These are phyloP conservation scores for Trichophaea hybrida DNA, from an alignment of 2,329 filamentous ascomycete genomes.

Conservation along the genomic window DNA sequence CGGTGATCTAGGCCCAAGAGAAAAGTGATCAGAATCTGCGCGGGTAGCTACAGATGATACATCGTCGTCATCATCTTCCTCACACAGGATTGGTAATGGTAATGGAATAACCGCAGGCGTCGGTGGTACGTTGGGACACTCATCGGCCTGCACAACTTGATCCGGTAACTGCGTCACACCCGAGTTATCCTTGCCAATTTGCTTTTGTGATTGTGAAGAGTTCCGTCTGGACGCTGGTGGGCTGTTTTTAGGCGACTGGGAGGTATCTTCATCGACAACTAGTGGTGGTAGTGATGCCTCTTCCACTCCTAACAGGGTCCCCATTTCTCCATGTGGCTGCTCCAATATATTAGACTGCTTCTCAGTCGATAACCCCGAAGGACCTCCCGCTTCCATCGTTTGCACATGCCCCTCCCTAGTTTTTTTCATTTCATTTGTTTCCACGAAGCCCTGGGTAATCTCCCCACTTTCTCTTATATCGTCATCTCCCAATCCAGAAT, in stretches of 20 bases:
- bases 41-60: slow-evolving; percentile 54
- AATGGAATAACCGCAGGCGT: slow-evolving; percentile 47
- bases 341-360: neutral
- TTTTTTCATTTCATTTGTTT: slow-evolving; percentile 19
- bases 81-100: slow-evolving; percentile 47
- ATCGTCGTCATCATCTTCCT: slow-evolving; percentile 37
- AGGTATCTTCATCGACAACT: neutral
- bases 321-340: neutral
- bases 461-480: slow-evolving; percentile 12
- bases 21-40: slow-evolving; percentile 30
- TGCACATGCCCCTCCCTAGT: slow-evolving; percentile 17
- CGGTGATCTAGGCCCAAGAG: neutral
- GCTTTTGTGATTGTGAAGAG: neutral
- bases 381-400: slow-evolving; percentile 3
- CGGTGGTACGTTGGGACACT: slow-evolving; percentile 27
- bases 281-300: neutral
- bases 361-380: neutral
- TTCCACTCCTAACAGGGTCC: neutral
- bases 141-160: neutral
- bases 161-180: neutral
- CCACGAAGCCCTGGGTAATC: slow-evolving; percentile 4
- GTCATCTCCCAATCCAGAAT: slow-evolving; percentile 19
- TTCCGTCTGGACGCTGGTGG: neutral
- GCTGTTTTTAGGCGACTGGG: neutral
- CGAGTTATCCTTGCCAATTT: too few species aligned